These are phyloP conservation scores for Sequoiadendron giganteum DNA, from an alignment of 75 land plant genomes.

Conservation along the genomic window DNA sequence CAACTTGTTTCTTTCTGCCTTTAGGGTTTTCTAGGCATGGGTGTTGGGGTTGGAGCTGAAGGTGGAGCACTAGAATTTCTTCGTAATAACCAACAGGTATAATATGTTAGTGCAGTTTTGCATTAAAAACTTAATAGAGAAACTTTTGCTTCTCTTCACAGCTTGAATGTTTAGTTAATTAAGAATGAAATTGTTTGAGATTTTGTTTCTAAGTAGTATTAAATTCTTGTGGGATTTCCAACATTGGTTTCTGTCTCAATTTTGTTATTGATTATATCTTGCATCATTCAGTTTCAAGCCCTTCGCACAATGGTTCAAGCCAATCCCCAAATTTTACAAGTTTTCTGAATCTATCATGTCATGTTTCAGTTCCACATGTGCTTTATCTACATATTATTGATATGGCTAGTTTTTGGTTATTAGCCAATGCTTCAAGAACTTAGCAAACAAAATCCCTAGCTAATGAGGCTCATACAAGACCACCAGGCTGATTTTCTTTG, in stretches of 20 bases:
- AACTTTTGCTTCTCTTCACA: background rate
- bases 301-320: slow-evolving; percentile 91
- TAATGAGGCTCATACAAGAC: slow-evolving; percentile 61
- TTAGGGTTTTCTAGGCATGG: slow-evolving; percentile 41
- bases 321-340: slow-evolving; percentile 97
- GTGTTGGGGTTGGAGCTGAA: slow-evolving; percentile 41
- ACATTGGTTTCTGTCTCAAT: background rate
- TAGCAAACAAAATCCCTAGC: slow-evolving; percentile 50
- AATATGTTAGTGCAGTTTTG: background rate
- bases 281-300: slow-evolving; percentile 71
- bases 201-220: background rate
- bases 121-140: background rate
- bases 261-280: background rate
- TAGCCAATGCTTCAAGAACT: slow-evolving; percentile 64
- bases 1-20: slow-evolving; percentile 12
- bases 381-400: background rate
- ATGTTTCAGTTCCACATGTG: background rate
- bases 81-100: slow-evolving; percentile 90
- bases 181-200: too few relatives aligned
- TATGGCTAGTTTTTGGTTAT: background rate
- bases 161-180: too few relatives aligned
- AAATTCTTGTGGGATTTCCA: background rate
- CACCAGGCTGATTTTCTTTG: slow-evolving; percentile 66
- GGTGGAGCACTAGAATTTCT: slow-evolving; percentile 92
- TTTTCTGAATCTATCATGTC: background rate